Evolutionary conservation across 768 basidiomycete genomes (phyloP), one percentile per base, ranked within the genome.

Genomic region (Lactarius vividus): DNA sequence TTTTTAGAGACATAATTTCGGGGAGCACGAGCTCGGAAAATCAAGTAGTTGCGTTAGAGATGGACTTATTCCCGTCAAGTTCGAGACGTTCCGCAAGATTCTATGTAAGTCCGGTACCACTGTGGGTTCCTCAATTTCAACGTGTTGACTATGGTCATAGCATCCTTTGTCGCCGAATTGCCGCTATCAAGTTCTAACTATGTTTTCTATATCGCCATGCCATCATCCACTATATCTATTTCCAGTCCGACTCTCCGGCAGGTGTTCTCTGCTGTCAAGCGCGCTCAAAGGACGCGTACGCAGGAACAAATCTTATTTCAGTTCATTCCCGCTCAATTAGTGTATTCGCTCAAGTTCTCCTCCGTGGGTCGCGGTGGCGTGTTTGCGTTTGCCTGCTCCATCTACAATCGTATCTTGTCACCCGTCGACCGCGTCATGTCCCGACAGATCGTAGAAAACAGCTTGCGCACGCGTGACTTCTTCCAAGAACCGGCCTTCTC

Each of bases 401-500:
- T 93, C 18, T 95, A 94, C 76, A 84, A 91, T 73, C 84, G 91
- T 31, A 83, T 91, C 11, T 79, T 83, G 18, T 78, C 83, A 20
- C 80, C 84, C 0, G 84, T 89, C 33, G 82, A 86, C 39, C 86
- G 90, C 2, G 74, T 79, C 11, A 83, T 87, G 79, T 83, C 88
- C 11, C 82, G 85, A 26, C 78, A 69, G 62, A 78, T 87, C 62
- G 77, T 77, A 59, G 78, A 79, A 23, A 69, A 77, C 6, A 77
- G 75, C 16, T 77, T 79, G 55, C 77, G 75, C 31, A 74, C 77
- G 31, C 79, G 80, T n/a, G 75, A 75, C 16, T 83, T 82, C 70
- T 84, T 94, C 72, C 82, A 87, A 69, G 85, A 86, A 9, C 87
- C 88, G 1, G 83, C 86, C 0, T 87, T 86, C 70, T 82, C 85